A percentile compares a stretch with the other conserved stretches of the same genome.
Conservation (phyloP, 257 asterid genomes). For the Phtheirospermum japonicum region DNA sequence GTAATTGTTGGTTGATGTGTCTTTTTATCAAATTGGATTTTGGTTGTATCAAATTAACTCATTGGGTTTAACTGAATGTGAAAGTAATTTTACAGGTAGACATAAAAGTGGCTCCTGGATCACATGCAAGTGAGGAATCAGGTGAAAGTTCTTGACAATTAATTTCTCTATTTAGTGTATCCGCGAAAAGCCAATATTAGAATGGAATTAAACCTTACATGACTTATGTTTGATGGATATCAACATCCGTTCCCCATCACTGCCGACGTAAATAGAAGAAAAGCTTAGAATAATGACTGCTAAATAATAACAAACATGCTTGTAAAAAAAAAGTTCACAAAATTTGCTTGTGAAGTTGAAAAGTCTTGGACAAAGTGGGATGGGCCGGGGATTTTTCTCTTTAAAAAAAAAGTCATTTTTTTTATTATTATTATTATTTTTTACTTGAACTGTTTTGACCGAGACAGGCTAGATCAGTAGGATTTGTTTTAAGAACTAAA, state of each 20-base stretch:
- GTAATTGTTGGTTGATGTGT: too few relatives aligned
- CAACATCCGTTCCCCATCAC: neutral
- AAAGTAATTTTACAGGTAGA: conserved; percentile 58
- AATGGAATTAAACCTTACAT: neutral
- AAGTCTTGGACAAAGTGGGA: too few relatives aligned
- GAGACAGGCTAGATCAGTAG: too few relatives aligned
- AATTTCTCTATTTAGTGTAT: neutral
- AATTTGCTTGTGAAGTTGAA: too few relatives aligned
- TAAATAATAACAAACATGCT: neutral
- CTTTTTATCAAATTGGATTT: neutral
- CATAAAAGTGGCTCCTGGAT: conserved; percentile 91
- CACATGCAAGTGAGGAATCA: conserved; percentile 89
- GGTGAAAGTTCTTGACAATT: conserved; percentile 40
- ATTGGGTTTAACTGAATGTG: conserved; percentile 17
- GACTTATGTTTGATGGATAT: neutral
- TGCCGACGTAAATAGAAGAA: neutral
- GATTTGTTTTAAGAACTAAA: too few relatives aligned
- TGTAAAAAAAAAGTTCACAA: neutral
- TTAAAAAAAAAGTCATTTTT: too few relatives aligned
- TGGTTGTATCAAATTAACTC: conserved; percentile 10
- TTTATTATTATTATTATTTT: too few relatives aligned
- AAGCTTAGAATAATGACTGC: neutral
- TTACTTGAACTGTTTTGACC: too few relatives aligned
- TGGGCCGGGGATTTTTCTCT: too few relatives aligned
- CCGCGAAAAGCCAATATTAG: conserved; percentile 7